Evolutionary conservation across 2,329 filamentous ascomycete species (phyloP).

Genomic region (Neobulgaria alba): DNA sequence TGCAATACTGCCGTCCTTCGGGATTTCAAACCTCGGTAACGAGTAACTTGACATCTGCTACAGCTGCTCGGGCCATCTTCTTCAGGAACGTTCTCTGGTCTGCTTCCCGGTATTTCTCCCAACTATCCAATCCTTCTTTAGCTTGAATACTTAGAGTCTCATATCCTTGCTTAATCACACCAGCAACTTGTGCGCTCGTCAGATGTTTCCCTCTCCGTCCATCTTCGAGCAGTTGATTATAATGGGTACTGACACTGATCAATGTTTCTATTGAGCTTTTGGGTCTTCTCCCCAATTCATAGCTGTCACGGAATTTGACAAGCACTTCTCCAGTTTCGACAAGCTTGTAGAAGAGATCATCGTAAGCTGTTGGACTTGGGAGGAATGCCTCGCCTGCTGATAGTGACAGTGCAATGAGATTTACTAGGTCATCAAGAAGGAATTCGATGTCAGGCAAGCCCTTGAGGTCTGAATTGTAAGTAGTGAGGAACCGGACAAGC

Average conservation of each 20-base stretch:
- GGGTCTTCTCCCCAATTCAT: constrained; percentile 47
- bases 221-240: constrained; percentile 69
- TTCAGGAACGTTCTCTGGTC: constrained; percentile 81
- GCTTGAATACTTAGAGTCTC: constrained; percentile 89
- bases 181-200: constrained; percentile 75
- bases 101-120: constrained; percentile 79
- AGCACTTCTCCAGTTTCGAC: constrained; percentile 84
- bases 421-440: constrained; percentile 69
- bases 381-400: constrained; percentile 86
- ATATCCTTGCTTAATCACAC: constrained; percentile 93
- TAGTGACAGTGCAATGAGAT: constrained; percentile 74
- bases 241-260: constrained; percentile 75
- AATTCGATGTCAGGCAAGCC: constrained; percentile 59
- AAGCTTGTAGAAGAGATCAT: constrained; percentile 97
- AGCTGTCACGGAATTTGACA: constrained; percentile 72
- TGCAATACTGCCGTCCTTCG: neutral
- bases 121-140: constrained; percentile 76
- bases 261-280: constrained; percentile 75
- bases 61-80: constrained; percentile 72
- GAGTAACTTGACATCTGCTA: constrained; percentile 52
- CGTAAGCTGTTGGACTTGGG: constrained; percentile 78
- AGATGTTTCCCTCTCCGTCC: constrained; percentile 55
- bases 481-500: constrained; percentile 82
- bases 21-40: constrained; percentile 19
- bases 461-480: constrained; percentile 72